Percentiles rank a stretch among this genome's conserved stretches.
Evolutionary conservation across 78 protist genomes (phyloP).

Genomic region (Pelomyxa schiedti): DNA sequence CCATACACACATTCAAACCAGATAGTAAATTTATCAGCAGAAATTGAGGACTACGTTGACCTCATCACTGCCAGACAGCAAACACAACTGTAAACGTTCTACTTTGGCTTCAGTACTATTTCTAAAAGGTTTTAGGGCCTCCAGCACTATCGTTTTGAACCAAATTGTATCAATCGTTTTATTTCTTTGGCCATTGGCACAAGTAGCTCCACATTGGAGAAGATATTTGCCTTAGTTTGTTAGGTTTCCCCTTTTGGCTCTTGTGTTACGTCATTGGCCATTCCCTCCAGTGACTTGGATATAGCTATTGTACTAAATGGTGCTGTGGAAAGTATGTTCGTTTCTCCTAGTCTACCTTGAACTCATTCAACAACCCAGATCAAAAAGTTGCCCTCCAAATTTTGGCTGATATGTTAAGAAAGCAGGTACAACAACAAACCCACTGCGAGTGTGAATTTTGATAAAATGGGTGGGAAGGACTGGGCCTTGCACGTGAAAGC

Average conservation of each 20-base stretch:
- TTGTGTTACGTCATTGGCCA: slow-evolving; percentile 1
- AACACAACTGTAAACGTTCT: no score
- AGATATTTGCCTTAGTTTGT: no score
- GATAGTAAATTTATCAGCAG: no score
- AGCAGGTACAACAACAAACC: background rate
- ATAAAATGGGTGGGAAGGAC: background rate
- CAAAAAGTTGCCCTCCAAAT: background rate
- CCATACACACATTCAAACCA: no score
- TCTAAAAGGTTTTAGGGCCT: no score
- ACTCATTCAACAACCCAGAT: background rate
- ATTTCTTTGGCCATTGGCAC: no score
- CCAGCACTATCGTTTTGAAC: no score
- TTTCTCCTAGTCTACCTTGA: background rate
- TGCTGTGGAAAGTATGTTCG: background rate
- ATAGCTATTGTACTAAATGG: background rate
- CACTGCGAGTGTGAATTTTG: background rate
- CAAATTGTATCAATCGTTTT: no score
- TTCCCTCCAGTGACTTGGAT: slow-evolving; percentile 6
- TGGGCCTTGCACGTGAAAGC: background rate
- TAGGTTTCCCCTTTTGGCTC: slow-evolving; percentile 4
- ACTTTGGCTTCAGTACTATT: no score
- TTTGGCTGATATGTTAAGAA: background rate
- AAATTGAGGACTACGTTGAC: no score
- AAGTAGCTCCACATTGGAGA: no score
- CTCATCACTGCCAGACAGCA: no score